Conservation (phyloP, 495 filamentous ascomycete genomes). For the Lasiosphaeria hispida region DNA sequence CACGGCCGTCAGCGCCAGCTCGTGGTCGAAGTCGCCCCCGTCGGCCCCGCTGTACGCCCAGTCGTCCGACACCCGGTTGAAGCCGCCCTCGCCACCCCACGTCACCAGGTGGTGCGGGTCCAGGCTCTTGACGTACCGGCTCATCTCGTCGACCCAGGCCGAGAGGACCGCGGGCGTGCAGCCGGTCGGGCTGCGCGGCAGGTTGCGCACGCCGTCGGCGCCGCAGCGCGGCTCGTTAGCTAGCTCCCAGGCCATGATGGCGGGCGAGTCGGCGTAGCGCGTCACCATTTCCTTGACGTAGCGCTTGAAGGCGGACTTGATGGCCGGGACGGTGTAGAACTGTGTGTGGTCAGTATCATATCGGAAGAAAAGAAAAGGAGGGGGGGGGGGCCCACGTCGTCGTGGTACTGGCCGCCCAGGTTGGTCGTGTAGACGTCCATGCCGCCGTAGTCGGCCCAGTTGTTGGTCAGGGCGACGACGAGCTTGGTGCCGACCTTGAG, state of each 20-base stretch:
- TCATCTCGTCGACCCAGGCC: slow-evolving; percentile 47
- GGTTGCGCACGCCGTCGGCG: slow-evolving; percentile 38
- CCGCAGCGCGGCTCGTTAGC: slow-evolving; percentile 54
- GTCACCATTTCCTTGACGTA: slow-evolving; percentile 50
- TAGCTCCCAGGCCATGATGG: slow-evolving; percentile 56
- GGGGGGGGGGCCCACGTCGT: slow-evolving; percentile 24
- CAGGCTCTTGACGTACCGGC: slow-evolving; percentile 49
- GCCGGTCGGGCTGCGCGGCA: slow-evolving; percentile 38
- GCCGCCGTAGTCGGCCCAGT: slow-evolving; percentile 55
- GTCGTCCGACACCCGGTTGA: slow-evolving; percentile 45
- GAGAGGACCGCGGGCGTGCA: slow-evolving; percentile 43
- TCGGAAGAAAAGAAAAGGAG: background rate
- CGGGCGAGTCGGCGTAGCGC: slow-evolving; percentile 48
- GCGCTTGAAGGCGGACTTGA: slow-evolving; percentile 48
- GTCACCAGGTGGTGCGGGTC: slow-evolving; percentile 52
- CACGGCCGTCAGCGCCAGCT: slow-evolving; percentile 55
- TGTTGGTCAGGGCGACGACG: slow-evolving; percentile 53
- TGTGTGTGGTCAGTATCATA: slow-evolving; percentile 19
- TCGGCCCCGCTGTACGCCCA: slow-evolving; percentile 60
- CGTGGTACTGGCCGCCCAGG: slow-evolving; percentile 39
- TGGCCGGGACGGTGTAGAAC: slow-evolving; percentile 43
- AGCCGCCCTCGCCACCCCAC: slow-evolving; percentile 51
- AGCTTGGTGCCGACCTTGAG: slow-evolving; percentile 58
- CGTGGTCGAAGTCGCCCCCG: slow-evolving; percentile 62
- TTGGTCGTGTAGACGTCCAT: slow-evolving; percentile 45